Evolutionary conservation across 1,139 yeast species (phyloP), one percentile per base, ranked within the genome.

Genomic region (Pneumocystis wakefieldiae): DNA sequence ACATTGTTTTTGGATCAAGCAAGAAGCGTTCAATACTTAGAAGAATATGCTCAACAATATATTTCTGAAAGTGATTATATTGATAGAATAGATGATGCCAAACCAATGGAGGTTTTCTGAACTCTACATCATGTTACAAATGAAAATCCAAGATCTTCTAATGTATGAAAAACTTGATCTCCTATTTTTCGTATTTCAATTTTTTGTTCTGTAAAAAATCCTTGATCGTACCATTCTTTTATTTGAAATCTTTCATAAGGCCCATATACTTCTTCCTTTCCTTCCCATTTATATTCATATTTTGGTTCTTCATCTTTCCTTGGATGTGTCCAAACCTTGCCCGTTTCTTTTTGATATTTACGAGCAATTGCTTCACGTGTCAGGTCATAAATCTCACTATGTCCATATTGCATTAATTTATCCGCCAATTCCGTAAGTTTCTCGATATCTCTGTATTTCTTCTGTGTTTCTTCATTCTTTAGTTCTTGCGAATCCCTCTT

Each of bases 1-100:
- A 78, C 87, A 72, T 78, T 92, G 71, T 92, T 94, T 74, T 79
- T 91, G 73, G 98, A 92, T 75, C 81, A 94, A 63, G 85, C 83
- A 62, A 83, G 99, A 74, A 86, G 95, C 39, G 97, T 90, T 61
- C 83, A 86, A 70, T 87, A 81, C 72, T 80, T 88, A 70, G 84
- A 86, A 73, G 88, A 86, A 70, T 80, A 80, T 70, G 77, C 86
- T 62, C 77, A 78, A 38, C 86, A 84, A 70, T 87, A 83, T 72
- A 85, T 87, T 71, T 89, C 85, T 71, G 88, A 87, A 70, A 74
- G 81, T 38, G 94, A 55, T 32, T 62, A 57, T 61, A 24, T 41
- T 32, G 64, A 57, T 14, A 42, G n/a, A 24, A 59, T 24, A 24
- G 32, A 48, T 48, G 29, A 48, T n/a, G 6, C 3, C 14, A 48